Conservation (phyloP, 2,329 filamentous ascomycete genomes). For the Verticillium dahliae region DNA sequence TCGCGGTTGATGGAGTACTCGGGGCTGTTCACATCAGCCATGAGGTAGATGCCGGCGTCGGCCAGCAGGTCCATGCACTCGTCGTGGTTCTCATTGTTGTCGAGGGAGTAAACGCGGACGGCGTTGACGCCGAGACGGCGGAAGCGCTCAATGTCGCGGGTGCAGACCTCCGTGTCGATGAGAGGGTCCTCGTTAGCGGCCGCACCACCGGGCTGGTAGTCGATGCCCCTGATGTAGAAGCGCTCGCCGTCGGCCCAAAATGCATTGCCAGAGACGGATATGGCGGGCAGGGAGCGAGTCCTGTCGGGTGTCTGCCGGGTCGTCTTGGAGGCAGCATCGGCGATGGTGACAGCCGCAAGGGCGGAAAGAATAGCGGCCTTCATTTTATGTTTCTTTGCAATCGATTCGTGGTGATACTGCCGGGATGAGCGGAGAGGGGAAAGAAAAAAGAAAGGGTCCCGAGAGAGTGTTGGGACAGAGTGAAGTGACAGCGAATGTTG, state of each 20-base stretch:
- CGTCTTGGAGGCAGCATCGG: constrained; percentile 36
- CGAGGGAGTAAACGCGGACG: constrained; percentile 85
- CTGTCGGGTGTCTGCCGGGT: constrained; percentile 36
- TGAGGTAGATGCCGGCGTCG: constrained; percentile 85
- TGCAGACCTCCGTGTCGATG: constrained; percentile 62
- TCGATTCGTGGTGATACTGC: too few relatives aligned
- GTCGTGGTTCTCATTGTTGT: constrained; percentile 73
- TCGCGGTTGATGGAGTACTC: constrained; percentile 80
- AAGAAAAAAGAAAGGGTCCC: constrained; percentile 4
- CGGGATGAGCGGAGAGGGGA: too few relatives aligned
- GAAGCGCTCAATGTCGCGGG: constrained; percentile 76
- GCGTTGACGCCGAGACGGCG: constrained; percentile 84
- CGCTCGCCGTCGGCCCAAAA: constrained; percentile 47
- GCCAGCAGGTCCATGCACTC: constrained; percentile 77
- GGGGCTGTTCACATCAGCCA: constrained; percentile 86
- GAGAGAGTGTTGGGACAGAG: constrained; percentile 7
- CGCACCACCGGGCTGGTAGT: constrained; percentile 58
- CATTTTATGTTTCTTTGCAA: constrained; percentile 28
- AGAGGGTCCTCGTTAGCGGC: constrained; percentile 63
- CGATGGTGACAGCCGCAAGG: constrained; percentile 38
- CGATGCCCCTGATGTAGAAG: constrained; percentile 55
- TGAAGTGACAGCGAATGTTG: neutral
- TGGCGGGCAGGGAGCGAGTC: constrained; percentile 40
- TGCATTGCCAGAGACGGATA: constrained; percentile 52
- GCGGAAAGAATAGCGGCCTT: constrained; percentile 40